Percentiles rank a stretch among this genome's conserved stretches.
Conservation (phyloP, 75 land plant species). For the Pseudotsuga menziesii region DNA sequence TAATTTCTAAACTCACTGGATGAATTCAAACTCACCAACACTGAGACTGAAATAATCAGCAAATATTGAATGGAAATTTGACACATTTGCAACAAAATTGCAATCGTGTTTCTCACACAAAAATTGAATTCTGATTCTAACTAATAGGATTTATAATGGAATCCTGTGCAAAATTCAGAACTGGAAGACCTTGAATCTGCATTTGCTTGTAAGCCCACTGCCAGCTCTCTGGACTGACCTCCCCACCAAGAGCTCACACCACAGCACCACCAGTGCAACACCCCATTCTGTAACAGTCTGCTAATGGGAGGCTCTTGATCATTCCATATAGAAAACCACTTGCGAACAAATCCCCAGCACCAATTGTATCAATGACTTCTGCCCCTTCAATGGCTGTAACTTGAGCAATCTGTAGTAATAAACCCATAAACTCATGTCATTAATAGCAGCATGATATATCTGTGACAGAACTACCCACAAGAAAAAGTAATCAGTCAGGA, state of each 20-base stretch:
- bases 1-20: not conserved
- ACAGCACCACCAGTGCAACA: conserved; percentile 91
- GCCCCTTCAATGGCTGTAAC: conserved; percentile 62
- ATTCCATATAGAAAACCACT: conserved; percentile 91
- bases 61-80: not conserved
- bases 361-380: conserved; percentile 79
- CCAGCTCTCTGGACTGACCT: conserved; percentile 75
- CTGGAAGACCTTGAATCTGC: conserved; percentile 57
- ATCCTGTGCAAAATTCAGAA: conserved; percentile 15
- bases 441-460: not conserved
- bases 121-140: not conserved
- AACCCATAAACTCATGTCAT: not conserved
- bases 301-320: conserved; percentile 71
- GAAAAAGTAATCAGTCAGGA: not conserved
- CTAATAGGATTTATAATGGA: not conserved
- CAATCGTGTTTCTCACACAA: not conserved
- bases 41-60: not conserved
- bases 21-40: not conserved
- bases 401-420: conserved; percentile 50
- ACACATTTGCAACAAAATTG: not conserved
- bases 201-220: conserved; percentile 84
- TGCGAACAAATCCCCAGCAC: conserved; percentile 95
- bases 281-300: conserved; percentile 82
- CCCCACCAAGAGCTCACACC: conserved; percentile 80
- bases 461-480: not conserved